Percentiles rank a stretch among this genome's conserved stretches.
phyloP scores from a whole-genome alignment of 805 yeast genomes.

The Suhomyces sp. region DNA sequence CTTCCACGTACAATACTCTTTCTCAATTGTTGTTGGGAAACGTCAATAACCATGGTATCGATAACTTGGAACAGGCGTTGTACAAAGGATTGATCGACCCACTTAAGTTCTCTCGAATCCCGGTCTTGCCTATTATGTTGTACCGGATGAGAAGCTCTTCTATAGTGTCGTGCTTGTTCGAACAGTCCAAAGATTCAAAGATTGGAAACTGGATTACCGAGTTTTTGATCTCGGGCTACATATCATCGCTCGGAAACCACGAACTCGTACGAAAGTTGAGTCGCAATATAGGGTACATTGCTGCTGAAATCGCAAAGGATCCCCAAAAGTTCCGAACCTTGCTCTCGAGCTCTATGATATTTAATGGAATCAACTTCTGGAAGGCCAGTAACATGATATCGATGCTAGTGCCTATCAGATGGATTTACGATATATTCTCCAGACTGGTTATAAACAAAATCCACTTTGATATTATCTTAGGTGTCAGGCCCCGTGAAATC shows the following conservation, averaged over 20 bases:
- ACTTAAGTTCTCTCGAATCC: constrained; percentile 34
- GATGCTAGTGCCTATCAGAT: constrained; percentile 32
- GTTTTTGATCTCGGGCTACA: constrained; percentile 33
- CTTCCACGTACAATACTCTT: background rate
- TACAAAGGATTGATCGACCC: constrained; percentile 33
- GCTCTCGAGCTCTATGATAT: constrained; percentile 2
- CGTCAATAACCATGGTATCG: constrained; percentile 10
- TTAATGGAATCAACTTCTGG: constrained; percentile 27
- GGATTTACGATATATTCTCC: constrained; percentile 34
- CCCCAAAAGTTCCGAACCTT: background rate
- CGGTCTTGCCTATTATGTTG: constrained; percentile 37
- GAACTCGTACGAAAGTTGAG: constrained; percentile 19
- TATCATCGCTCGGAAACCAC: constrained; percentile 38
- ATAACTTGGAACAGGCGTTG: constrained; percentile 30
- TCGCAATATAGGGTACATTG: constrained; percentile 8
- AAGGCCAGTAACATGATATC: constrained; percentile 31
- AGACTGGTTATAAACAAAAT: constrained; percentile 31
- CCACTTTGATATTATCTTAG: constrained; percentile 28
- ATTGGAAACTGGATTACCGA: constrained; percentile 28
- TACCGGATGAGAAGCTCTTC: constrained; percentile 37
- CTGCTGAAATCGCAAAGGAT: background rate
- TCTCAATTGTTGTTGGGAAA: constrained; percentile 12
- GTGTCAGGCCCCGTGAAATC: constrained; percentile 30
- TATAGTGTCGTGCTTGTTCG: constrained; percentile 25
- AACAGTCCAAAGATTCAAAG: constrained; percentile 8